Percentiles rank a stretch among this genome's conserved stretches.
Conservation (phyloP, 345 rosid genomes). For the Pistacia vera region DNA sequence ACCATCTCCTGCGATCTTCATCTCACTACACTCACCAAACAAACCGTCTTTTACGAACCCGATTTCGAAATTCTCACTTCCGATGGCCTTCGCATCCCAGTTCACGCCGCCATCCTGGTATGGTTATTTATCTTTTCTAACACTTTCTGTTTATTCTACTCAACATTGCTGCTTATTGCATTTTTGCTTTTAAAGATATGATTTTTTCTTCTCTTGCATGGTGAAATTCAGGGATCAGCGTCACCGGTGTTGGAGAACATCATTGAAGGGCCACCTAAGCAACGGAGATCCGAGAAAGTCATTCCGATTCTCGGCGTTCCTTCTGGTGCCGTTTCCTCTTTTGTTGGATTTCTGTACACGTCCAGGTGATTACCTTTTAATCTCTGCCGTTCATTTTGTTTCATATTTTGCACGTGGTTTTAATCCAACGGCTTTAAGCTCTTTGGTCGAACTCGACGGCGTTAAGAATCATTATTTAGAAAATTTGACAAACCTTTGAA, state of each 20-base stretch:
- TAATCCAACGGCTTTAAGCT: conserved; percentile 26
- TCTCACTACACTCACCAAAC: conserved; percentile 13
- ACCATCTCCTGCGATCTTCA: conserved; percentile 21
- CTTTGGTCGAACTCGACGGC: conserved; percentile 15
- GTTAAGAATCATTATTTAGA: neutral
- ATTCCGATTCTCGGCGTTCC: conserved; percentile 85
- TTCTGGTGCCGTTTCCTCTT: conserved; percentile 70
- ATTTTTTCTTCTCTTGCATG: conserved; percentile 3
- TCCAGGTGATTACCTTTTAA: conserved; percentile 45
- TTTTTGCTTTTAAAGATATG: neutral
- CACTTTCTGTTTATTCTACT: too few species aligned
- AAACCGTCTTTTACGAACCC: conserved; percentile 32
- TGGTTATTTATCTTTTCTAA: too few species aligned
- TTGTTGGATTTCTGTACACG: conserved; percentile 63
- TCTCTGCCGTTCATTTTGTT: conserved; percentile 17
- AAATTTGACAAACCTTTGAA: neutral
- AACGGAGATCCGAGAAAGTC: conserved; percentile 51
- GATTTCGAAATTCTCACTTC: conserved; percentile 74
- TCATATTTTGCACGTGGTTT: conserved; percentile 5
- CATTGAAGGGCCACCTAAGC: conserved; percentile 53
- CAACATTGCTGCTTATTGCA: too few species aligned
- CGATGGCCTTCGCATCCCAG: conserved; percentile 68
- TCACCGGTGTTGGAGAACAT: conserved; percentile 69
- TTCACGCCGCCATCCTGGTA: conserved; percentile 71
- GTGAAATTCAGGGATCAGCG: conserved; percentile 48